Percentiles rank a stretch among this genome's conserved stretches.
Evolutionary conservation across 352 stramenopile genomes (phyloP).

Genomic region (Phytopythium boreale): DNA sequence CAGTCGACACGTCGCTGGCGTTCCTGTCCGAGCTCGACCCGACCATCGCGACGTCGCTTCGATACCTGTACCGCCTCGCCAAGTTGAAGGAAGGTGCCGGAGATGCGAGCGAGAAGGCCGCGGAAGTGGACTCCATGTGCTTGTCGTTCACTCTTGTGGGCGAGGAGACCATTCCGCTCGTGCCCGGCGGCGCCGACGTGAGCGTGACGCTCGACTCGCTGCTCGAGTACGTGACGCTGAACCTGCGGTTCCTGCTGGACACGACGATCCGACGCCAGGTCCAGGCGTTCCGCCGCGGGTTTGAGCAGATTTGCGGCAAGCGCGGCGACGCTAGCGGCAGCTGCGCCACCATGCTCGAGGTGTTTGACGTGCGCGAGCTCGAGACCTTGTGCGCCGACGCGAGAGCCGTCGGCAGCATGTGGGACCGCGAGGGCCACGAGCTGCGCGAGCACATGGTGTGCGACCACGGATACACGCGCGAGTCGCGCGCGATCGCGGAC

Average conservation of each 20-base stretch:
- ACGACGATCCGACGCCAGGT: constrained; percentile 61
- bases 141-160: constrained; percentile 80
- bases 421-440: constrained; percentile 63
- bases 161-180: constrained; percentile 51
- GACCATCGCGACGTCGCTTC: constrained; percentile 58
- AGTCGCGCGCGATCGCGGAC: constrained; percentile 63
- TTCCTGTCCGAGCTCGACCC: constrained; percentile 72
- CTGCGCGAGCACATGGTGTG: constrained; percentile 81
- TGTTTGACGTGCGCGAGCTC: constrained; percentile 65
- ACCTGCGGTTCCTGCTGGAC: constrained; percentile 56
- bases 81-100: constrained; percentile 1
- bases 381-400: constrained; percentile 61
- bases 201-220: constrained; percentile 52
- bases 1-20: constrained; percentile 44
- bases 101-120: not conserved
- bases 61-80: constrained; percentile 43
- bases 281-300: constrained; percentile 60
- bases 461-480: constrained; percentile 75
- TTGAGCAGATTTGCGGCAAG: constrained; percentile 58
- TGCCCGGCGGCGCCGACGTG: constrained; percentile 29
- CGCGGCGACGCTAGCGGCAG: not conserved
- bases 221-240: constrained; percentile 50
- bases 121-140: constrained; percentile 58
- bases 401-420: constrained; percentile 40
- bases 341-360: constrained; percentile 30